Conservation (phyloP, 2,329 filamentous ascomycete genomes). For the Alternaria brassicicola region DNA sequence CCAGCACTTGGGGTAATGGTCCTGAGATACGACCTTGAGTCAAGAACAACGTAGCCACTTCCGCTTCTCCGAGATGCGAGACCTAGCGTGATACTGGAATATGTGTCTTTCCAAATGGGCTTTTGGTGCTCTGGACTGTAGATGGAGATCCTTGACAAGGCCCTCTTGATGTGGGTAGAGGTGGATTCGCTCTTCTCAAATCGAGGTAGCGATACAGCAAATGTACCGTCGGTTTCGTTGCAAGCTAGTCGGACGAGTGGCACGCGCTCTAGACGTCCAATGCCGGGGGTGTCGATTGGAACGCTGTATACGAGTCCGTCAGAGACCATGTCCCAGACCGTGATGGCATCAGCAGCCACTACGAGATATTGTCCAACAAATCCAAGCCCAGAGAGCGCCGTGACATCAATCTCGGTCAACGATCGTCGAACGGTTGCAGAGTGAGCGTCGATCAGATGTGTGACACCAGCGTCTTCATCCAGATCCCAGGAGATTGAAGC, state of each 20-base stretch:
- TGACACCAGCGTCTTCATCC: slow-evolving; percentile 60
- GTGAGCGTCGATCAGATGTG: slow-evolving; percentile 78
- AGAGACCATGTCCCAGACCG: slow-evolving; percentile 83
- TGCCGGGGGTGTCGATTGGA: slow-evolving; percentile 53
- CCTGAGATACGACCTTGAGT: slow-evolving; percentile 75
- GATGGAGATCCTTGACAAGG: slow-evolving; percentile 62
- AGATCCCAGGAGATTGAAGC: slow-evolving; percentile 42
- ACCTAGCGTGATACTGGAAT: slow-evolving; percentile 66
- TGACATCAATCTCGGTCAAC: slow-evolving; percentile 70
- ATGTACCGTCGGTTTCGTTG: slow-evolving; percentile 61
- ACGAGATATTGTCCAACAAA: slow-evolving; percentile 78
- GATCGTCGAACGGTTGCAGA: slow-evolving; percentile 70
- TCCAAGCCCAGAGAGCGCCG: slow-evolving; percentile 69
- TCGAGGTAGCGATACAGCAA: slow-evolving; percentile 49
- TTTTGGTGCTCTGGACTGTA: slow-evolving; percentile 68
- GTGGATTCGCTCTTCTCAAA: slow-evolving; percentile 48
- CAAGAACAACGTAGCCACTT: slow-evolving; percentile 76
- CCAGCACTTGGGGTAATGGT: slow-evolving; percentile 44
- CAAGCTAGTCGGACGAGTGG: slow-evolving; percentile 68
- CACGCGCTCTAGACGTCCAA: slow-evolving; percentile 46
- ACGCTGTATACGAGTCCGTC: slow-evolving; percentile 74
- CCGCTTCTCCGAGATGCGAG: slow-evolving; percentile 68
- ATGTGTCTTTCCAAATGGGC: slow-evolving; percentile 63
- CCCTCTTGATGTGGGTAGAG: slow-evolving; percentile 43
- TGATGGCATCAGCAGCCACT: slow-evolving; percentile 72